Base-by-base conservation (phyloP, 1,139 yeast genomes). In the Sugiyamaella pinicola region DNA sequence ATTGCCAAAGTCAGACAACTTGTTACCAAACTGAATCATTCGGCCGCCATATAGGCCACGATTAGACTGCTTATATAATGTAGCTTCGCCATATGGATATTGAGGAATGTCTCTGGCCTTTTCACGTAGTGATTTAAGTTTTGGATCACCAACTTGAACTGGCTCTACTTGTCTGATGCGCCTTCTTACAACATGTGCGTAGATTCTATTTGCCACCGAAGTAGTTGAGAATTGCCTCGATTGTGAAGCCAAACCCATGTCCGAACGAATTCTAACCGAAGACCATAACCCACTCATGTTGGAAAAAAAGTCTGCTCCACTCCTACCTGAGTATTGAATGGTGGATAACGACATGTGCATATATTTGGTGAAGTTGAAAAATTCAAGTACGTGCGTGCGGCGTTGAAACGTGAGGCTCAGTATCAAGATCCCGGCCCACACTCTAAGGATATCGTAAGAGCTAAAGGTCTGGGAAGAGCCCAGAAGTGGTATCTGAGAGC, bases 21-120 rank as follows among this genome's bases (percentile, higher is more conserved):
- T 81, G 70, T 88, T 82, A 59, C 96, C 95, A 59, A 84, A 79
- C 61, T 82, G 83, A 56, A 89, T 81, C 67, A 85, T 87, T 55
- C 86, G 81, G 15, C 97, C 98, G 21, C 98, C 99, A 68, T 81
- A 91, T 47, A 93, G 77, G 7, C 98, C 98, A 54, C 85, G 75
- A 69, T 91, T 88, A 62, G 91, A 84, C 70, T 91, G 85, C 69
- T 90, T 90, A 74, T 84, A 91, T 60, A 83, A 77, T 54, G 77
- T 73, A 2, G 96, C 77, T 58, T 87, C 91, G 33, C 89, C 90
- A 69, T 85, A 91, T 51, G 89, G 86, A 70, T 93, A 93, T 15
- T 79, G 84, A 12, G 99, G 98, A 64, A 79, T 79, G 54, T 57
- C 63, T 15, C 18, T 37, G 18, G 53, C 55, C 17, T 29, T 46